A percentile compares a stretch with the other conserved stretches of the same genome.
Evolutionary conservation across 169 alveolate genomes (phyloP).

Genomic region (Eimeria acervulina): DNA sequence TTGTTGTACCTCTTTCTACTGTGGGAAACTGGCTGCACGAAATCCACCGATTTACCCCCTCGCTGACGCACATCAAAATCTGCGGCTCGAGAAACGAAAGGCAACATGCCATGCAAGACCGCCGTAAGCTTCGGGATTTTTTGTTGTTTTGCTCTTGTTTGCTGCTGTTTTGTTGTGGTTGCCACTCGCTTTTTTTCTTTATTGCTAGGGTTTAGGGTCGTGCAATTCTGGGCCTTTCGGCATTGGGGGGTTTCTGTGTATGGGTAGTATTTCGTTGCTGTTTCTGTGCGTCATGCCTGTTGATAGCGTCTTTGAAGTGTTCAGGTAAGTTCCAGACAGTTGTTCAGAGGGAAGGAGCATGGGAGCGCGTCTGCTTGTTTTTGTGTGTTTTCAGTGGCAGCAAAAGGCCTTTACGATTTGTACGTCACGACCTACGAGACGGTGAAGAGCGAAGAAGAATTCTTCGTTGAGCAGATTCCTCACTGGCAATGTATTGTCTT

Average conservation of each 20-base stretch:
- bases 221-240: no score
- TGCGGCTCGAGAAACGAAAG: slow-evolving; percentile 94
- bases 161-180: not conserved
- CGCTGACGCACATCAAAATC: slow-evolving; percentile 92
- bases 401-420: slow-evolving; percentile 92
- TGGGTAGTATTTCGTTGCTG: not conserved
- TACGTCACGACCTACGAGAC: slow-evolving; percentile 96
- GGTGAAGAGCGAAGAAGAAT: slow-evolving; percentile 94
- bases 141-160: not conserved
- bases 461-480: slow-evolving; percentile 89
- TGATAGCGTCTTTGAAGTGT: no score
- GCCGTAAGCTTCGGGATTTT: slow-evolving; percentile 72
- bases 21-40: slow-evolving; percentile 98
- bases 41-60: slow-evolving; percentile 94
- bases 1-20: slow-evolving; percentile 97
- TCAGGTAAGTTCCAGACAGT: no score
- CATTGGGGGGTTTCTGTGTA: no score
- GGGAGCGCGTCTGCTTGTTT: not conserved
- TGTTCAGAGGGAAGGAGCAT: no score
- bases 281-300: no score
- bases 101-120: slow-evolving; percentile 90
- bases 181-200: not conserved
- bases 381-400: slow-evolving; percentile 77
- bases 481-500: slow-evolving; percentile 81
- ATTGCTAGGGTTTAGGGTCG: no score